These are phyloP conservation scores for Aureobasidium sp. DNA, from an alignment of 2,329 filamentous ascomycete genomes.

Conservation along the genomic window DNA sequence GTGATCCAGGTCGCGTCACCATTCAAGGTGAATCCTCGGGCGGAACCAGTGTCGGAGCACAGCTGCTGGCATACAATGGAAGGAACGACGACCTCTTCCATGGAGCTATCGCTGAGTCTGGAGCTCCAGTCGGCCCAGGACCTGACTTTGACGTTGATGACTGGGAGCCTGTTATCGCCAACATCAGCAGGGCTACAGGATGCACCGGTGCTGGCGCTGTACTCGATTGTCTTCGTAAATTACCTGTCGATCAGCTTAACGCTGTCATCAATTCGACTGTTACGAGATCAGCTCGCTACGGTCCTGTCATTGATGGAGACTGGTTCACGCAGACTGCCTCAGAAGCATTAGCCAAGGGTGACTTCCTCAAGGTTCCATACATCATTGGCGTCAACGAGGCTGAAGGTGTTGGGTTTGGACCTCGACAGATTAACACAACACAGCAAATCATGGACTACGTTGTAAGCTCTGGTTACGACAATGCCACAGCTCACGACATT, in stretches of 20 bases:
- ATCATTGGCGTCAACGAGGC: constrained; percentile 32
- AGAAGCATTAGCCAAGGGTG: constrained; percentile 27
- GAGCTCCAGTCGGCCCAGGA: constrained; percentile 39
- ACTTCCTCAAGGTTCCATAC: constrained; percentile 32
- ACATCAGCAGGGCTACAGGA: constrained; percentile 29
- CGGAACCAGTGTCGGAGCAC: constrained; percentile 54
- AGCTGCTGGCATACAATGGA: constrained; percentile 61
- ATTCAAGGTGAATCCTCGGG: constrained; percentile 31
- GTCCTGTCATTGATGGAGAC: constrained; percentile 31
- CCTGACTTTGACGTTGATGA: constrained; percentile 25
- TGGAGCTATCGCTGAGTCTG: constrained; percentile 56
- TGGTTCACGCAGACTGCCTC: constrained; percentile 27
- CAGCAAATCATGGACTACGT: constrained; percentile 28
- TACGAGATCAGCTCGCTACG: constrained; percentile 26
- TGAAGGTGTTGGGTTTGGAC: constrained; percentile 30
- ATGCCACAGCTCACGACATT: constrained; percentile 40
- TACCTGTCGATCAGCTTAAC: constrained; percentile 27
- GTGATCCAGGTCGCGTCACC: constrained; percentile 30
- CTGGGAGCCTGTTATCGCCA: constrained; percentile 32
- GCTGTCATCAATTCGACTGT: constrained; percentile 30
- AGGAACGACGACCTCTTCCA: constrained; percentile 61
- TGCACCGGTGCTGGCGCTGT: constrained; percentile 32
- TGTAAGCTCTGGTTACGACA: constrained; percentile 27
- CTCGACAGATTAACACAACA: constrained; percentile 30
- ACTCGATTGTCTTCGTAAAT: constrained; percentile 37